Percentiles rank a stretch among this genome's conserved stretches.
Conservation (phyloP, 2,329 filamentous ascomycete genomes). For the Beauveria brongniartii region DNA sequence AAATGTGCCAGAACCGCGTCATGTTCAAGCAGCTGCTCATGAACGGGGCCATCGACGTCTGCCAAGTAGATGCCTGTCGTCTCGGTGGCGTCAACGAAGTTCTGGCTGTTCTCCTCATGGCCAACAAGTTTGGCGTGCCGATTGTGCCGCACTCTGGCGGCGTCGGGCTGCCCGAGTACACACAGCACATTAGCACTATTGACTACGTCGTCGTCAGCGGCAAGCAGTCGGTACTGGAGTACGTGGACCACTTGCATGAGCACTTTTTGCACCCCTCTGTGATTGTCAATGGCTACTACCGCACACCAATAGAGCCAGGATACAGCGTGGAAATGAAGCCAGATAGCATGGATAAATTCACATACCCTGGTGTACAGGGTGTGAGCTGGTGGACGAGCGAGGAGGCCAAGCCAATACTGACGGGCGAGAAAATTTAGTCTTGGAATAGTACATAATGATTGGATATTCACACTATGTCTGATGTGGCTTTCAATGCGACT, state of each 20-base stretch:
- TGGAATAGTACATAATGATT: neutral
- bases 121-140: constrained; percentile 68
- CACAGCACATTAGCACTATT: constrained; percentile 84
- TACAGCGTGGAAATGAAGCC: constrained; percentile 94
- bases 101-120: constrained; percentile 80
- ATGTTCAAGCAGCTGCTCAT: constrained; percentile 88
- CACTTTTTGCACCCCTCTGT: constrained; percentile 78
- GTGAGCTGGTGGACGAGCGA: constrained; percentile 82
- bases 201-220: constrained; percentile 85
- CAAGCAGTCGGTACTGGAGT: constrained; percentile 76
- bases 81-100: constrained; percentile 89
- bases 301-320: constrained; percentile 72
- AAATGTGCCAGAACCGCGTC: constrained; percentile 93
- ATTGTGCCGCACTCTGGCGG: constrained; percentile 86
- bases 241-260: constrained; percentile 89
- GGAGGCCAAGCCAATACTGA: constrained; percentile 67
- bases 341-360: constrained; percentile 73
- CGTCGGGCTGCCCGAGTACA: constrained; percentile 88
- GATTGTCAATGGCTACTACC: constrained; percentile 80
- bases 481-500: neutral
- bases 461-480: neutral
- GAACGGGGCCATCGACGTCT: constrained; percentile 73
- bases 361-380: constrained; percentile 67
- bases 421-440: constrained; percentile 46
- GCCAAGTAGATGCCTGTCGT: constrained; percentile 84